Evolutionary conservation across 2,329 filamentous ascomycete genomes (phyloP), one percentile per base, ranked within the genome.

Genomic region (Sclerotinia spermophila): DNA sequence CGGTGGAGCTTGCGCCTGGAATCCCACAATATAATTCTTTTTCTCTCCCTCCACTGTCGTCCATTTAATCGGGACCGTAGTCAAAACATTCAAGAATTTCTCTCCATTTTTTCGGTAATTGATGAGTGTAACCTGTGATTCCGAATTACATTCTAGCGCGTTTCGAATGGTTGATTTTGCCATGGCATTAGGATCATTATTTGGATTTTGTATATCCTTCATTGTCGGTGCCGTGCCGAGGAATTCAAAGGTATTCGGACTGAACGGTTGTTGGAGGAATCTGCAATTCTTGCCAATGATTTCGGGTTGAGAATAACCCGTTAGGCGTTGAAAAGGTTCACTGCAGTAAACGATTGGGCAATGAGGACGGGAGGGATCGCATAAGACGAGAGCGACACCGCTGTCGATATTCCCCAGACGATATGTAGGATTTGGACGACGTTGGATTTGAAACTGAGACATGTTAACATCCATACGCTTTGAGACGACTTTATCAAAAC

Each of bases 61-160:
- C 92, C 92, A 97, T 0, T 88, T 86, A 67, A 97, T 94, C 0
- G 95, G 94, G 68, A 97, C 96, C 90, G 97, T 95, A 15, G 95
- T 97, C 60, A 97, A 84, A 10, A 97, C 83, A 77, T 98, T 98
- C 79, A 97, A 88, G 77, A 98, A 98, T 0, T 92, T 93, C 78
- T 96, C 94, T 2, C 95, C 95, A 45, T 94, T 94, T 81, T 96
- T 94, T 68, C 92, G 88, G 77, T 97, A 98, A 81, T 98, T 98
- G 81, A 97, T 95, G 40, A 97, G 81, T 76, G 92, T 95, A 74
- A 95, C 92, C 79, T 97, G 94, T 2, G 94, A 91, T 81, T 97
- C 95, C 71, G 86, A 85, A 30, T 89, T 85, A 69, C 88, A 86
- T 19, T 86, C 85, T 72, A 97, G 89, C 81, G 91, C 94, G 75